Conservation (phyloP, 2,329 filamentous ascomycete species). For the Xylariaceae sp. region DNA sequence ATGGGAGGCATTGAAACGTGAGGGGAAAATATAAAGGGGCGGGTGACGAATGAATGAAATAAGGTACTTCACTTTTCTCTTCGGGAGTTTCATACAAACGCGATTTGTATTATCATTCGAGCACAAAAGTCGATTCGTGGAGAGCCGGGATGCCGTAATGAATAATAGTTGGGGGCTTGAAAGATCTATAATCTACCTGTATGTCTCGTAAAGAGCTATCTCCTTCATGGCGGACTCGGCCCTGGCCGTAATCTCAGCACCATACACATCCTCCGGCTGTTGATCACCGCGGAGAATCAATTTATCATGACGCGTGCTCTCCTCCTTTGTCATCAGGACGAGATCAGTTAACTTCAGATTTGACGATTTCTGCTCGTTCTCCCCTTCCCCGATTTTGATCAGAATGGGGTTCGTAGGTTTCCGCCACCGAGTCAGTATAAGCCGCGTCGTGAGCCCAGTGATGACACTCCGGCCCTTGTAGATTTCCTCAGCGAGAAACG, state of each 20-base stretch:
- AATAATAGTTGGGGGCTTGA: slow-evolving; percentile 1
- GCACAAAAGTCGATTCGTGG: neutral
- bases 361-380: slow-evolving; percentile 73
- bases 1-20: slow-evolving; percentile 50
- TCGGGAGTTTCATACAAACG: too few species aligned
- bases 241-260: slow-evolving; percentile 55
- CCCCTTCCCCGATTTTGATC: slow-evolving; percentile 54
- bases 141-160: neutral
- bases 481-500: slow-evolving; percentile 85
- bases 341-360: slow-evolving; percentile 41
- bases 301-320: slow-evolving; percentile 62
- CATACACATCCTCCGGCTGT: slow-evolving; percentile 67
- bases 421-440: slow-evolving; percentile 77
- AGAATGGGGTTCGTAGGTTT: slow-evolving; percentile 56
- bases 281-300: slow-evolving; percentile 67
- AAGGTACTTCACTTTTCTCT: neutral
- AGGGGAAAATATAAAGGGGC: slow-evolving; percentile 31
- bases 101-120: neutral
- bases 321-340: slow-evolving; percentile 34
- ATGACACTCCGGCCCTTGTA: slow-evolving; percentile 77
- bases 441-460: slow-evolving; percentile 71
- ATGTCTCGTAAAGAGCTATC: slow-evolving; percentile 55
- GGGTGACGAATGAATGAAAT: neutral
- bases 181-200: slow-evolving; percentile 32
- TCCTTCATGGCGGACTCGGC: slow-evolving; percentile 65